Conservation (phyloP, 768 basidiomycete genomes). For the Trametopsis cervina region DNA sequence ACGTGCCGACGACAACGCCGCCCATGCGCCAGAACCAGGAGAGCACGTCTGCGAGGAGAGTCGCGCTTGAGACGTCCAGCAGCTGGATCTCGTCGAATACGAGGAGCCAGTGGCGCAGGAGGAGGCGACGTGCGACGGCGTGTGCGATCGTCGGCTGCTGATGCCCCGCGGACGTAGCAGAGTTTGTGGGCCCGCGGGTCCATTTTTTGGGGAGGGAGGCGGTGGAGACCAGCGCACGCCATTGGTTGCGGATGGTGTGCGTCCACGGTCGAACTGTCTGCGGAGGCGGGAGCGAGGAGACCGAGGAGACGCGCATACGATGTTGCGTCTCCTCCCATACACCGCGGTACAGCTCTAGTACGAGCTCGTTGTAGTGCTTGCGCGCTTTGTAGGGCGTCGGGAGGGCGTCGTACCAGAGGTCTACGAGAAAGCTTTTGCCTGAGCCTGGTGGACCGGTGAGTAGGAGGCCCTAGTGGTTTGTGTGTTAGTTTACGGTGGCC, state of each 20-base stretch:
- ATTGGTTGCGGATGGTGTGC: slow-evolving; percentile 14
- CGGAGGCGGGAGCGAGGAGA: slow-evolving; percentile 8
- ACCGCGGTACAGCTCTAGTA: slow-evolving; percentile 47
- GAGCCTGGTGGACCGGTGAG: slow-evolving; percentile 47
- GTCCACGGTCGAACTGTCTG: slow-evolving; percentile 21
- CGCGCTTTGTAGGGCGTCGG: slow-evolving; percentile 46
- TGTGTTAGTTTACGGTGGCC: neutral
- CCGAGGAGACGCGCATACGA: slow-evolving; percentile 27
- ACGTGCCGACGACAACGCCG: slow-evolving; percentile 43
- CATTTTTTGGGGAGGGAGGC: slow-evolving; percentile 25
- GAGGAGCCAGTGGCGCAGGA: slow-evolving; percentile 42
- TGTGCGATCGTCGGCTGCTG: slow-evolving; percentile 34
- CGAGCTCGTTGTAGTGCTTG: slow-evolving; percentile 51
- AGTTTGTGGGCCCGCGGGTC: slow-evolving; percentile 18
- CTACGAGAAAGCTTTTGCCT: slow-evolving; percentile 48
- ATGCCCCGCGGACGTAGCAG: slow-evolving; percentile 16
- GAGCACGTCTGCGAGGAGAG: slow-evolving; percentile 41
- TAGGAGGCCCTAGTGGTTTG: slow-evolving; percentile 35
- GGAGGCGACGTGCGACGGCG: slow-evolving; percentile 36
- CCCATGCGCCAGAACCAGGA: slow-evolving; percentile 62
- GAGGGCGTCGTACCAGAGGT: slow-evolving; percentile 48
- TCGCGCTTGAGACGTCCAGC: slow-evolving; percentile 52
- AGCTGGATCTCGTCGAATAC: slow-evolving; percentile 58
- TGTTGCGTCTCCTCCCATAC: slow-evolving; percentile 45
- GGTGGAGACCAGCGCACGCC: slow-evolving; percentile 24